A percentile compares a stretch with the other conserved stretches of the same genome.
These are phyloP conservation scores for Seiridium unicorne DNA, from an alignment of 2,329 filamentous ascomycete genomes.

Conservation along the genomic window DNA sequence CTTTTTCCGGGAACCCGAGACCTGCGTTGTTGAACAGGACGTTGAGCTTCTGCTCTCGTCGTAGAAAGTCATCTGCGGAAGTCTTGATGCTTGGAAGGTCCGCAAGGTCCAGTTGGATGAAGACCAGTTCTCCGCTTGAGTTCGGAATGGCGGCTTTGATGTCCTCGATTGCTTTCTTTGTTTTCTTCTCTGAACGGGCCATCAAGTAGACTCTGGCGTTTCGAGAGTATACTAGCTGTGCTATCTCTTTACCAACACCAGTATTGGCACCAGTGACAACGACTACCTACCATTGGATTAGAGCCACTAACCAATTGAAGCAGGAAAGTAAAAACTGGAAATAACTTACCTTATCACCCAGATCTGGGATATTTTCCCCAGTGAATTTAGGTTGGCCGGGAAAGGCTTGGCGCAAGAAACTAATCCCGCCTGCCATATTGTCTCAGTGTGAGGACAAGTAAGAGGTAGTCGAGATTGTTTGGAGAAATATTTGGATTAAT, in stretches of 20 bases:
- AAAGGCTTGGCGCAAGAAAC: not conserved
- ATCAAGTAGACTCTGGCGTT: slow-evolving; percentile 4
- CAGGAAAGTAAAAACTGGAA: no score
- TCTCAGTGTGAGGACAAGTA: not conserved
- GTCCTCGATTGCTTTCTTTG: not conserved
- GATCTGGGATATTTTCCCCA: not conserved
- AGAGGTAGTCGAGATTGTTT: not conserved
- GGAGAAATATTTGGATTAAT: no score
- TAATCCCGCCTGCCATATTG: not conserved
- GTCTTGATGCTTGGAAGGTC: slow-evolving; percentile 18
- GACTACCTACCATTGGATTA: not conserved
- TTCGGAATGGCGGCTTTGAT: not conserved
- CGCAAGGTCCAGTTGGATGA: slow-evolving; percentile 19
- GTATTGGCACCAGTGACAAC: slow-evolving; percentile 7
- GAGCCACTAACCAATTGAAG: no score
- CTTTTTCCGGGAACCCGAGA: not conserved
- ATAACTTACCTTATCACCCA: not conserved
- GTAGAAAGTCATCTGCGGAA: slow-evolving; percentile 9
- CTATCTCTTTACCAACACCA: slow-evolving; percentile 5
- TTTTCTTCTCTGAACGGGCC: slow-evolving; percentile 2
- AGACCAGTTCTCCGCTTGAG: not conserved
- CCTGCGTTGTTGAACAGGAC: slow-evolving; percentile 17
- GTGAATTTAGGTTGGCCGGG: not conserved
- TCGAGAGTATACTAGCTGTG: not conserved
- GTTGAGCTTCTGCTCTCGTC: slow-evolving; percentile 10